Conservation (phyloP, 441 rosid species). For the Eutrema salsugineum region DNA sequence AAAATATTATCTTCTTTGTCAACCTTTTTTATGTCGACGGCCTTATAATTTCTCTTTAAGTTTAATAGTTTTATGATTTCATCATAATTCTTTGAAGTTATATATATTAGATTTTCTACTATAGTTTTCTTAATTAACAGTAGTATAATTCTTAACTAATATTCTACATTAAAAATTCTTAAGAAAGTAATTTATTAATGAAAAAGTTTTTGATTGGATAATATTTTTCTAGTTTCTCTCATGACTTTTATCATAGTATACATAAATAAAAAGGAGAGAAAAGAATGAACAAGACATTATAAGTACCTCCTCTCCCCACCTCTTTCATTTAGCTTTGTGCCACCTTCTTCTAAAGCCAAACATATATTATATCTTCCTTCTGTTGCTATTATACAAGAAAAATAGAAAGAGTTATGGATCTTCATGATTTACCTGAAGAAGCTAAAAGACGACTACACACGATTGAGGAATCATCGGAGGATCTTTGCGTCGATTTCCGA, state of each 20-base stretch:
- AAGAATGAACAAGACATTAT: constrained; percentile 23
- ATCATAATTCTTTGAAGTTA: not conserved
- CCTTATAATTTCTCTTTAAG: not conserved
- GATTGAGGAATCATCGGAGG: constrained; percentile 30
- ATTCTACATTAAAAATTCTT: not conserved
- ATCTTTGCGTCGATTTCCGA: constrained; percentile 42
- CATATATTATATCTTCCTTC: constrained; percentile 6
- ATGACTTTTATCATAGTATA: not conserved
- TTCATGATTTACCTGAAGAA: constrained; percentile 31
- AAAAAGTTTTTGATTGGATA: not conserved
- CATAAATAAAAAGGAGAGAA: not conserved
- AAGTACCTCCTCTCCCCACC: constrained; percentile 31
- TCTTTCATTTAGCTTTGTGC: constrained; percentile 22
- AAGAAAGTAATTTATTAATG: not conserved
- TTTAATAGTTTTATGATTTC: not conserved
- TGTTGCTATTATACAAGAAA: constrained; percentile 1
- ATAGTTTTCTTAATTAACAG: not conserved
- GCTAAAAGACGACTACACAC: constrained; percentile 27
- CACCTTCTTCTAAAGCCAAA: constrained; percentile 24
- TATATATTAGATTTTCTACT: not conserved
- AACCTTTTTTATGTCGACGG: not conserved
- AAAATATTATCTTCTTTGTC: not conserved
- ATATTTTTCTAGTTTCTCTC: not conserved
- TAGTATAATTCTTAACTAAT: not conserved
- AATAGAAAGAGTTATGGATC: constrained; percentile 16